Evolutionary conservation across 176 grass and related monocot species (phyloP).

Genomic region (Cymbopogon citratus): DNA sequence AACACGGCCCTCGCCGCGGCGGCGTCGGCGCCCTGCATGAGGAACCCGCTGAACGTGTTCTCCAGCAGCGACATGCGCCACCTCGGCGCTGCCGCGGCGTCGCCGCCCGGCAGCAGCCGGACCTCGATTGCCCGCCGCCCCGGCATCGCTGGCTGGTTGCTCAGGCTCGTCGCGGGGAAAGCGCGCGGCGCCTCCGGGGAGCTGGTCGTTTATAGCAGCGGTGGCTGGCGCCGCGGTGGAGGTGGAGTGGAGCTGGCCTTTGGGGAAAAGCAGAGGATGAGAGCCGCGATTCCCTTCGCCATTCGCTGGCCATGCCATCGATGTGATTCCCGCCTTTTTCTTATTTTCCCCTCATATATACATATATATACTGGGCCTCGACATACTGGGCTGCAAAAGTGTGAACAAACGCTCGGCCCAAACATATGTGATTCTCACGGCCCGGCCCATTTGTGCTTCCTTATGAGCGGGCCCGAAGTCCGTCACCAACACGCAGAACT

Average conservation of each 20-base stretch:
- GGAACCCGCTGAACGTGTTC: conserved; percentile 52
- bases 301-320: conserved; percentile 5
- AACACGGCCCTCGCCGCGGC: conserved; percentile 51
- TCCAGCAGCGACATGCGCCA: conserved; percentile 80
- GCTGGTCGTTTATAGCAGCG: background rate
- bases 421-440: background rate
- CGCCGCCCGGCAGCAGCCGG: conserved; percentile 12
- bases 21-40: conserved; percentile 22
- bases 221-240: background rate
- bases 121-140: conserved; percentile 68
- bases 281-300: conserved; percentile 39
- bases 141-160: conserved; percentile 35
- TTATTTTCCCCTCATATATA: background rate
- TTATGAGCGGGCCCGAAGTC: background rate
- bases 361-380: background rate
- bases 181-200: background rate
- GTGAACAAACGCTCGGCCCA: background rate
- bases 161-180: background rate
- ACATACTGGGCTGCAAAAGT: background rate
- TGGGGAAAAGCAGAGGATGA: conserved; percentile 42
- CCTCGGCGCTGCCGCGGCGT: conserved; percentile 25
- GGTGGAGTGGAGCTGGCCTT: conserved; percentile 2
- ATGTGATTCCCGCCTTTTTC: conserved; percentile 39
- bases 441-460: no score
- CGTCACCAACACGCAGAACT: background rate